Base-by-base conservation (phyloP, 2,329 filamentous ascomycete genomes). In the Amylocarpus encephaloides region DNA sequence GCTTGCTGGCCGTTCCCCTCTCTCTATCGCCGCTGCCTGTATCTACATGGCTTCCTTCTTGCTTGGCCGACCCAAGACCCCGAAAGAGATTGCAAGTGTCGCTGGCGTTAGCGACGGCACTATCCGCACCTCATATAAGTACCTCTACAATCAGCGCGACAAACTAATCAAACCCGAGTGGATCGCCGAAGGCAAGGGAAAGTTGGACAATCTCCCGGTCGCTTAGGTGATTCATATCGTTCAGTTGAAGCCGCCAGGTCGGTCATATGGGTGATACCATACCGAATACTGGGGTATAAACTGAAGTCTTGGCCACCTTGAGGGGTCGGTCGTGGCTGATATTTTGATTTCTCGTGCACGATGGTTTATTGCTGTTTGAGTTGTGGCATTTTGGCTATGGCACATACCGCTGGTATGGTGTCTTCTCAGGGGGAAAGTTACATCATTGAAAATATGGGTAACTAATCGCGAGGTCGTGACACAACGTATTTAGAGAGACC, bases 11-110 rank as follows among this genome's bases (percentile, higher is more conserved):
- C 88, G 93, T 52, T 97, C 92, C 51, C 93, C 93, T 16, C 76
- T 98, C 43, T 96, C 92, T 1, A 89, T 94, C 54, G 92, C 94
- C 6, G 92, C 91, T 15, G 91, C 93, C 30, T 95, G 90, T 68
- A 96, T 98, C 68, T 98, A 93, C 75, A 93, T 97, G 82, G 87
- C 92, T 3, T 90, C 88, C 29, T 83, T 92, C 64, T 77, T 97
- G 34, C 85, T 95, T 72, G 87, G 85, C 49, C 80, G 93, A 59
- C 75, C 82, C 16, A 87, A 86, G 62, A 75, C 80, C 6, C 86
- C 89, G n/a, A 91, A 91, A 68, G 86, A 94, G 54, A 96, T 98
- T 61, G 87, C 89, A 5, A 69, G 71, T 19, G 85, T 93, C 15
- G 89, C 88, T 1, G 88, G 89, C 58, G 93, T 98, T 26, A 96